Percentiles rank a stretch among this genome's conserved stretches.
phyloP scores from a whole-genome alignment of 768 basidiomycete genomes.

The Coprinopsis strossmayeri region DNA sequence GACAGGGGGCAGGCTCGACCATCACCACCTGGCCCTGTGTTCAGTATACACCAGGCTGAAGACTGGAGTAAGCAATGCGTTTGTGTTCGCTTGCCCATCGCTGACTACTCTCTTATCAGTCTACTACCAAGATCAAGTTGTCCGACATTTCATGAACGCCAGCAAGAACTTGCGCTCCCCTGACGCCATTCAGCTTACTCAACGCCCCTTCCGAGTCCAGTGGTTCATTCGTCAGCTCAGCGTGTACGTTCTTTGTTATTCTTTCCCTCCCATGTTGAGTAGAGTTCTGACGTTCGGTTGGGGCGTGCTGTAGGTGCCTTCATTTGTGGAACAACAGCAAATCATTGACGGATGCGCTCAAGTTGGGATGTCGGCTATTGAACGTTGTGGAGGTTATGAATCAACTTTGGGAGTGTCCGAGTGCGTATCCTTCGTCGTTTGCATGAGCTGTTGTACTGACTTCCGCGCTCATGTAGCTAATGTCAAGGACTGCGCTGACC shows the following conservation, averaged over 20 bases:
- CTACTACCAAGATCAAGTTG: slow-evolving; percentile 59
- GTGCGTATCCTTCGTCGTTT: slow-evolving; percentile 22
- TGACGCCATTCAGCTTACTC: slow-evolving; percentile 50
- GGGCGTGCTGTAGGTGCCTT: slow-evolving; percentile 41
- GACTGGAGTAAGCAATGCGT: slow-evolving; percentile 63
- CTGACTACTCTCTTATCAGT: slow-evolving; percentile 32
- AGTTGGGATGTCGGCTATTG: slow-evolving; percentile 61
- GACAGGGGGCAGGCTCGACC: slow-evolving; percentile 29
- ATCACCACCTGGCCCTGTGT: slow-evolving; percentile 38
- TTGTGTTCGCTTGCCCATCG: not conserved
- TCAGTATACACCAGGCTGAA: slow-evolving; percentile 65
- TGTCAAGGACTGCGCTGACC: not conserved
- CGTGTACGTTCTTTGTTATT: slow-evolving; percentile 34
- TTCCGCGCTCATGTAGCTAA: not conserved
- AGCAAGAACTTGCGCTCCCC: slow-evolving; percentile 45
- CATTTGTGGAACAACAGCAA: slow-evolving; percentile 61
- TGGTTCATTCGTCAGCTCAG: slow-evolving; percentile 69
- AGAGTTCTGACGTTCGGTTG: not conserved
- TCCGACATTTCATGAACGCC: slow-evolving; percentile 51
- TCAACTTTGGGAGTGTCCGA: slow-evolving; percentile 56
- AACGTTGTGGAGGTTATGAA: slow-evolving; percentile 61
- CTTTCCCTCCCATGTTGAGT: not conserved
- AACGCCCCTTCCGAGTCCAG: slow-evolving; percentile 62
- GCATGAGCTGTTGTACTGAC: not conserved
- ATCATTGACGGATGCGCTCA: slow-evolving; percentile 48